A percentile compares a stretch with the other conserved stretches of the same genome.
phyloP scores from a whole-genome alignment of 768 basidiomycete genomes.

The Pisolithus tinctorius region DNA sequence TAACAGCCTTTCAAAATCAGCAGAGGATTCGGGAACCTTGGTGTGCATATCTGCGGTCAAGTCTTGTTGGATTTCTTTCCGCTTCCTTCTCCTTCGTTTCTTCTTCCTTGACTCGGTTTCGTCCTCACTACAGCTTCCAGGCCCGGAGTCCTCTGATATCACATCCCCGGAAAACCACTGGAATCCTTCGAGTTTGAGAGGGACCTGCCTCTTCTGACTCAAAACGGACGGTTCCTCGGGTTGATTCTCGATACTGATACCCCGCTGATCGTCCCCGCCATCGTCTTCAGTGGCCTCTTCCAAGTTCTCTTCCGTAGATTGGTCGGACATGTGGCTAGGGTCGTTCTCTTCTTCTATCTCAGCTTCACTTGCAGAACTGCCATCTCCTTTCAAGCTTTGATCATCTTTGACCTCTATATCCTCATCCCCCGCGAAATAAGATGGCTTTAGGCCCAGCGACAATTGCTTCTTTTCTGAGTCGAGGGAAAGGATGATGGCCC shows the following conservation, averaged over 20 bases:
- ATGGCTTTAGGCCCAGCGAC: slow-evolving; percentile 79
- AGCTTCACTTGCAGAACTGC: slow-evolving; percentile 27
- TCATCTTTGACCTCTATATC: slow-evolving; percentile 34
- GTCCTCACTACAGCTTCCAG: slow-evolving; percentile 33
- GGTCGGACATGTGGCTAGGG: slow-evolving; percentile 3
- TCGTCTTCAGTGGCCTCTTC: neutral
- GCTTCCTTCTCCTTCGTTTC: slow-evolving; percentile 60
- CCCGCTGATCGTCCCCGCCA: slow-evolving; percentile 10
- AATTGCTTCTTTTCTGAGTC: slow-evolving; percentile 77
- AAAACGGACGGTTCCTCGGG: slow-evolving; percentile 7
- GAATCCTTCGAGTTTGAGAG: slow-evolving; percentile 60
- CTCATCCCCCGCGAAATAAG: slow-evolving; percentile 70
- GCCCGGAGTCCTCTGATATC: slow-evolving; percentile 32
- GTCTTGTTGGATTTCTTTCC: slow-evolving; percentile 70
- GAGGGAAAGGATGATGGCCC: slow-evolving; percentile 65
- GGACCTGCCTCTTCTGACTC: slow-evolving; percentile 12
- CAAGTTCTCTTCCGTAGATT: neutral
- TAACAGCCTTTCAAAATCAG: slow-evolving; percentile 91
- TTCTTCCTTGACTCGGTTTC: slow-evolving; percentile 35
- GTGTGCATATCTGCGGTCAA: slow-evolving; percentile 84
- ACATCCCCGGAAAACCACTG: slow-evolving; percentile 53
- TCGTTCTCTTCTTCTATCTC: slow-evolving; percentile 21
- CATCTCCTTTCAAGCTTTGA: slow-evolving; percentile 17
- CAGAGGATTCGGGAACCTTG: slow-evolving; percentile 80
- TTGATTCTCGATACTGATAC: slow-evolving; percentile 12